Percentiles rank a stretch among this genome's conserved stretches.
Evolutionary conservation across 164 flowering plant genomes (phyloP).

Genomic region (Berberis vulgaris): DNA sequence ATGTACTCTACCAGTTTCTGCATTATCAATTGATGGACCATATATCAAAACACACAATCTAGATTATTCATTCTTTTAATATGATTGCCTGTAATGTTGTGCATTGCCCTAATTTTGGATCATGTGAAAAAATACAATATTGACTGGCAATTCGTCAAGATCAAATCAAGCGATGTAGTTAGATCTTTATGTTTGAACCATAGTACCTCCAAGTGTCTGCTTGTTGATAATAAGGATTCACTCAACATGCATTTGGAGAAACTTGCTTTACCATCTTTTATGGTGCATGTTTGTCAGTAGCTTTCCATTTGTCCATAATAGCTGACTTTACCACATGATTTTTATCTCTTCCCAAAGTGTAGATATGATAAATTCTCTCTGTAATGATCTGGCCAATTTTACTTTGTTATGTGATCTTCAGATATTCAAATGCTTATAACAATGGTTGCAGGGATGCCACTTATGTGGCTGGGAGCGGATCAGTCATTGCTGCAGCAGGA

Average conservation of each 20-base stretch:
- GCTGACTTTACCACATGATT: not conserved
- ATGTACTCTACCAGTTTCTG: no score
- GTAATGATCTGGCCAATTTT: not conserved
- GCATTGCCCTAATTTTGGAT: no score
- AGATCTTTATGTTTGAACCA: no score
- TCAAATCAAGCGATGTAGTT: no score
- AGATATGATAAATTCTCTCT: no score
- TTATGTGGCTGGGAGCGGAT: conserved; percentile 82
- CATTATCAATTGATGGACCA: not conserved
- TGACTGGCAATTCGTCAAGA: no score
- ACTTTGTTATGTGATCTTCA: not conserved
- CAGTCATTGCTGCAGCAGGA: conserved; percentile 88
- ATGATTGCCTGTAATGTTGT: no score
- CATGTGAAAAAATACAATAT: no score
- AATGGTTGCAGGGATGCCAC: conserved; percentile 66
- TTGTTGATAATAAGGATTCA: no score
- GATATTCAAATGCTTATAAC: not conserved
- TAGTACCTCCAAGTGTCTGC: no score
- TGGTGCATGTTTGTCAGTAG: not conserved
- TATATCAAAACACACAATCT: not conserved
- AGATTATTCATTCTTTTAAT: no score
- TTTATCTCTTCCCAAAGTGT: not conserved
- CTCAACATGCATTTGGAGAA: no score
- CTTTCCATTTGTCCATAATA: not conserved
- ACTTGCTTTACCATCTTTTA: not conserved